These are phyloP conservation scores for Globisporangium orthogonon DNA, from an alignment of 352 stramenopile species.

Conservation along the genomic window DNA sequence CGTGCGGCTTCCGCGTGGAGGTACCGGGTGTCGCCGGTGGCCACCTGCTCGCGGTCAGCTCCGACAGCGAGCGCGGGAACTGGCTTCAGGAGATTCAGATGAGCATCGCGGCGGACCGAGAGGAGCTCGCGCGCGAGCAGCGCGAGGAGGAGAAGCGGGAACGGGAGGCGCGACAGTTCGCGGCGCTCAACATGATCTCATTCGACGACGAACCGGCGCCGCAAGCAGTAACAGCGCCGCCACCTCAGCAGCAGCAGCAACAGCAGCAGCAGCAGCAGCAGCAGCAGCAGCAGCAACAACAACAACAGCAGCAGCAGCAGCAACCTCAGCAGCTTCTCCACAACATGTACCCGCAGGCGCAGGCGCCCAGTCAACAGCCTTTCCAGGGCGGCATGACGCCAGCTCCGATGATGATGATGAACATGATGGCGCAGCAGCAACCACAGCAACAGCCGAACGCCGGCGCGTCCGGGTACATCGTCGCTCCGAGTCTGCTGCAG, in stretches of 20 bases:
- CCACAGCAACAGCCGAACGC: not conserved
- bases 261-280: constrained; percentile 3
- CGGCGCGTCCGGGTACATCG: constrained; percentile 1
- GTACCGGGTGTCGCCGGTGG: constrained; percentile 53
- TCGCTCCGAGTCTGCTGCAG: constrained; percentile 8
- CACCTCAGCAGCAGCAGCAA: constrained; percentile 6
- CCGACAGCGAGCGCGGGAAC: constrained; percentile 66
- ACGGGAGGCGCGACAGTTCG: constrained; percentile 53
- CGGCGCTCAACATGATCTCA: constrained; percentile 75
- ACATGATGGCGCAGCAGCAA: constrained; percentile 2
- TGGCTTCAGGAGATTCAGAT: constrained; percentile 78
- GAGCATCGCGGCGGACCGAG: constrained; percentile 37
- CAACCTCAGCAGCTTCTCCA: constrained; percentile 7
- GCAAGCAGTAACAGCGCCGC: not conserved
- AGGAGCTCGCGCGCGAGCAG: constrained; percentile 31
- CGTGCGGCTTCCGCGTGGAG: constrained; percentile 57
- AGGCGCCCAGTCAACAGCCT: not conserved
- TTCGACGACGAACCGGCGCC: constrained; percentile 51
- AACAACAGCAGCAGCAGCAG: not conserved
- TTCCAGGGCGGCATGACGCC: constrained; percentile 2
- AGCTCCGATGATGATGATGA: not conserved
- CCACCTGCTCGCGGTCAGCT: constrained; percentile 47
- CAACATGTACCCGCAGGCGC: constrained; percentile 6
- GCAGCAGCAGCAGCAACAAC: not conserved
- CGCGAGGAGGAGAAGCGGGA: constrained; percentile 47